Conservation (phyloP, 148 eudicot genomes). For the Limonium bicolor region DNA sequence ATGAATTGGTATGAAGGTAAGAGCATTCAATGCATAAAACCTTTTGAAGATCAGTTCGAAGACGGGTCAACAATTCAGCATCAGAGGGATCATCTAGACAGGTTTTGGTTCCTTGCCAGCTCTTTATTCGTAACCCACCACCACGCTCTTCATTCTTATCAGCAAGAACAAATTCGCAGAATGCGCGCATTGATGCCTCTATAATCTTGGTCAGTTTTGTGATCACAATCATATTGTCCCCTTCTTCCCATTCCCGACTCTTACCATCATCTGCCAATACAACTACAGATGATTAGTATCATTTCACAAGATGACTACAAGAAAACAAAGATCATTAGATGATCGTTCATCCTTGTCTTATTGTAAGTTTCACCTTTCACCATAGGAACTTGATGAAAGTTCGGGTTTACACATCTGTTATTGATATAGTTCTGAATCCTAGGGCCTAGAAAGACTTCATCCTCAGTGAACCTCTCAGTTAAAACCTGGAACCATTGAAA, state of each 20-base stretch:
- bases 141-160: constrained; percentile 32
- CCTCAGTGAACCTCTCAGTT: constrained; percentile 53
- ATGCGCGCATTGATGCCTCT: constrained; percentile 38
- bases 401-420: constrained; percentile 24
- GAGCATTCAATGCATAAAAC: constrained; percentile 12
- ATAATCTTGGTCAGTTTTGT: constrained; percentile 31
- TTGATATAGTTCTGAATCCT: constrained; percentile 47
- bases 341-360: no score
- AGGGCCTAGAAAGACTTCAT: constrained; percentile 59
- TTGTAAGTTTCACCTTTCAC: constrained; percentile 59
- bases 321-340: no score
- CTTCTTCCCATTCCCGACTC: constrained; percentile 21
- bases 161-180: constrained; percentile 52
- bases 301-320: no score
- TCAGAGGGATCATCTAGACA: constrained; percentile 31
- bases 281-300: no score
- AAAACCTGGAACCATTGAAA: constrained; percentile 72
- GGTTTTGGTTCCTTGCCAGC: constrained; percentile 22
- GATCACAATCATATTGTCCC: constrained; percentile 21
- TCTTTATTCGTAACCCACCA: constrained; percentile 17
- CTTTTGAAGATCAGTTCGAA: constrained; percentile 43
- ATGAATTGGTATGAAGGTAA: neutral
- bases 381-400: constrained; percentile 55
- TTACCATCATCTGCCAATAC: constrained; percentile 50
- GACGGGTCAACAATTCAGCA: constrained; percentile 23